Percentiles rank a stretch among this genome's conserved stretches.
phyloP scores from a whole-genome alignment of 768 basidiomycete species.

The Lentinula edodes region DNA sequence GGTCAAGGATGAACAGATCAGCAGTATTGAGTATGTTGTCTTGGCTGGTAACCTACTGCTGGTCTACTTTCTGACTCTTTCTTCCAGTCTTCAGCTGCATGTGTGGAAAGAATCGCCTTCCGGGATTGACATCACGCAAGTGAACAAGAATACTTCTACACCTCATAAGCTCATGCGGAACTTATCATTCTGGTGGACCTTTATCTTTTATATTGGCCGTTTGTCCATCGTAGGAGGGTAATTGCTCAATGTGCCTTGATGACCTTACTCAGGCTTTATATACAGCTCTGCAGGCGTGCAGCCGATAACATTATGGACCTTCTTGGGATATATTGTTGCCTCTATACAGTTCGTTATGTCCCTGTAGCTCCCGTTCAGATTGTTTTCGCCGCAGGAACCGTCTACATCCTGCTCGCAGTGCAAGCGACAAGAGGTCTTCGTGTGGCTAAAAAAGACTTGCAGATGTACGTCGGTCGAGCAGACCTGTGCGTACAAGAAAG shows the following conservation, averaged over 20 bases:
- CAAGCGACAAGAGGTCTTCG: slow-evolving; percentile 21
- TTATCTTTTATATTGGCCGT: slow-evolving; percentile 33
- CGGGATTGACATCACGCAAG: slow-evolving; percentile 24
- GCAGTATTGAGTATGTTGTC: slow-evolving; percentile 12
- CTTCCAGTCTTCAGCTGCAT: slow-evolving; percentile 10
- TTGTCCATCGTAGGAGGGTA: slow-evolving; percentile 24
- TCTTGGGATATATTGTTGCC: slow-evolving; percentile 23
- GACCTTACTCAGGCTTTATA: background rate
- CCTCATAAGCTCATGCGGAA: slow-evolving; percentile 30
- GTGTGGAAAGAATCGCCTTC: slow-evolving; percentile 19
- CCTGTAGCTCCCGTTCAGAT: slow-evolving; percentile 31
- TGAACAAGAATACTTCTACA: slow-evolving; percentile 22
- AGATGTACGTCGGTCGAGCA: slow-evolving; percentile 18
- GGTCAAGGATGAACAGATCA: slow-evolving; percentile 11
- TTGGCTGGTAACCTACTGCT: background rate
- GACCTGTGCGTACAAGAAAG: slow-evolving; percentile 23
- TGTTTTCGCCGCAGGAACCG: slow-evolving; percentile 32
- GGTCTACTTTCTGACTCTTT: background rate
- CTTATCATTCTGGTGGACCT: slow-evolving; percentile 26
- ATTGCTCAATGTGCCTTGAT: background rate
- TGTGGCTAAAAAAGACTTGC: slow-evolving; percentile 20
- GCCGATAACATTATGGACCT: slow-evolving; percentile 29
- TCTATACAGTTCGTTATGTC: slow-evolving; percentile 30
- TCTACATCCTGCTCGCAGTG: slow-evolving; percentile 28
- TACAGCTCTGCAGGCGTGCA: slow-evolving; percentile 27